Evolutionary conservation across 225 moss, liverwort and hornwort genomes (phyloP).

Genomic region (Marchantia paleacea): DNA sequence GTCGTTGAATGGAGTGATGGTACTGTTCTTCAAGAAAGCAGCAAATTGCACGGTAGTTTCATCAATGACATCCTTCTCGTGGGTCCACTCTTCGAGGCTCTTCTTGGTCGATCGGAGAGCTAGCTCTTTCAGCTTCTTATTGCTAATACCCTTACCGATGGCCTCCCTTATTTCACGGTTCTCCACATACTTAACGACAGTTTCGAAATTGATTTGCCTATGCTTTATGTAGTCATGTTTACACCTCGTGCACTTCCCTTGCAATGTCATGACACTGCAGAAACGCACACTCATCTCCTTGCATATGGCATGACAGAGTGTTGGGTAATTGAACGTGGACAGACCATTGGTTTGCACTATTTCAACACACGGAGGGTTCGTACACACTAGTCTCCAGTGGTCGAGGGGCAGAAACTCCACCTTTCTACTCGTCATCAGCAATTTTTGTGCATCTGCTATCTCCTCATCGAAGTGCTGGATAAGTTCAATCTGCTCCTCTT

Average conservation of each 20-base stretch:
- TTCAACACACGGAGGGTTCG: conserved; percentile 18
- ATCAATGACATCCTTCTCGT: conserved; percentile 17
- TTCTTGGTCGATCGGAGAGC: conserved; percentile 13
- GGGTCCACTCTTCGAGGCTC: conserved; percentile 16
- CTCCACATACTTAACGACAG: conserved; percentile 18
- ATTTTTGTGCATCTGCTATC: conserved; percentile 4
- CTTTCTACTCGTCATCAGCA: conserved; percentile 17
- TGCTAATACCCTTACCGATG: conserved; percentile 7
- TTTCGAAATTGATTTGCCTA: conserved; percentile 25
- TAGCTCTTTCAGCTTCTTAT: conserved; percentile 17
- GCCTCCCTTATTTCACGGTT: conserved; percentile 13
- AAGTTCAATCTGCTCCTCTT: conserved; percentile 16
- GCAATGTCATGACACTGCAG: conserved; percentile 11
- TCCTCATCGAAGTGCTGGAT: conserved; percentile 12
- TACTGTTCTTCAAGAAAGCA: conserved; percentile 18
- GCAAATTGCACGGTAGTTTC: conserved; percentile 21
- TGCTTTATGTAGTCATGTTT: conserved; percentile 18
- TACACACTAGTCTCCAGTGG: conserved; percentile 16
- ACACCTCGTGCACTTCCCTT: conserved; percentile 20
- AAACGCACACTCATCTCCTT: conserved; percentile 12
- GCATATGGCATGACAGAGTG: conserved; percentile 19
- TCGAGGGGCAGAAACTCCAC: conserved; percentile 18
- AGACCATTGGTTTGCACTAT: conserved; percentile 16
- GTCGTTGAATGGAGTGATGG: conserved; percentile 25
- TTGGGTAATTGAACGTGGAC: conserved; percentile 17